A percentile compares a stretch with the other conserved stretches of the same genome.
These are phyloP conservation scores for Rutidosis leptorrhynchoides DNA, from an alignment of 129 eudicot species.

Conservation along the genomic window DNA sequence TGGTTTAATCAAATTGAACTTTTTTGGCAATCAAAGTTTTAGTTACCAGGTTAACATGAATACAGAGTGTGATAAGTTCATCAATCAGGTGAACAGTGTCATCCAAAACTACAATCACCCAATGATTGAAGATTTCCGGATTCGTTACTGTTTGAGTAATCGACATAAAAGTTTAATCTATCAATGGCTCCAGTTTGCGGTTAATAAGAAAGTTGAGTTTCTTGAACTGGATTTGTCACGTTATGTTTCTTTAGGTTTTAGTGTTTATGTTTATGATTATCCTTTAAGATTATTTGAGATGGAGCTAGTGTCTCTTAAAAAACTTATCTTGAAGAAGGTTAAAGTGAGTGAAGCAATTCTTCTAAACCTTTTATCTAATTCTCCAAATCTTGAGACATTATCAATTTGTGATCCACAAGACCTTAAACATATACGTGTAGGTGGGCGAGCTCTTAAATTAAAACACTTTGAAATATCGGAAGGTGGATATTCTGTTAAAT, in stretches of 20 bases:
- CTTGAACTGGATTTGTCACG: slow-evolving; percentile 1
- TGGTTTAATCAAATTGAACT: slow-evolving; percentile 26
- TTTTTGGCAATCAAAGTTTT: slow-evolving; percentile 27
- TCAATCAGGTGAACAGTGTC: slow-evolving; percentile 38
- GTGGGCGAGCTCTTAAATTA: slow-evolving; percentile 18
- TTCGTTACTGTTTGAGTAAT: background rate
- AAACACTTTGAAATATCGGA: no score
- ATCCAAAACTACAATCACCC: slow-evolving; percentile 23
- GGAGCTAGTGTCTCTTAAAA: slow-evolving; percentile 18
- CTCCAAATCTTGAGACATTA: background rate
- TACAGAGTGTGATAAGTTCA: slow-evolving; percentile 17
- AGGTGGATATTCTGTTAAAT: background rate
- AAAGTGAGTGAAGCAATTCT: slow-evolving; percentile 15
- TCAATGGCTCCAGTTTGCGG: background rate
- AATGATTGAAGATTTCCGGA: background rate
- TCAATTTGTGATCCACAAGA: background rate
- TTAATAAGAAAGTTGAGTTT: slow-evolving; percentile 12
- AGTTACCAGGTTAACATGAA: slow-evolving; percentile 8
- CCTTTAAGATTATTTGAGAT: background rate
- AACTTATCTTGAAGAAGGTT: slow-evolving; percentile 34
- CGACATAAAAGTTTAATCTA: background rate
- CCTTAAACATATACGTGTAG: no score
- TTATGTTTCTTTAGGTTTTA: background rate
- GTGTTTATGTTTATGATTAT: no score
- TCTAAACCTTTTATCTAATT: background rate